Conservation (phyloP, 2,329 filamentous ascomycete genomes). For the Diaporthe batatas region DNA sequence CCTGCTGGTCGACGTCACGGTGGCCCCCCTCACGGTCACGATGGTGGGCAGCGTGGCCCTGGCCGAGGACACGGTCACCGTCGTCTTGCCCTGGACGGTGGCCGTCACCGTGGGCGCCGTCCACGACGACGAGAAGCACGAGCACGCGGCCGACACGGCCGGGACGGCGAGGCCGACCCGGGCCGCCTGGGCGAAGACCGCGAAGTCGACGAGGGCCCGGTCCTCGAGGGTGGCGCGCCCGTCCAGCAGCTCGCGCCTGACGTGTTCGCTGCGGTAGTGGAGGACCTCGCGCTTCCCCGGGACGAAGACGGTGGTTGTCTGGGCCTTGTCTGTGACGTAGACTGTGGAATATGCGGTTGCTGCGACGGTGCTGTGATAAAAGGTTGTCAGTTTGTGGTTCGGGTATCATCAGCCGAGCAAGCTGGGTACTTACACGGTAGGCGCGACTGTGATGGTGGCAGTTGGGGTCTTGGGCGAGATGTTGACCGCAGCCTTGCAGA, state of each 20-base stretch:
- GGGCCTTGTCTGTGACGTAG: conserved; percentile 27
- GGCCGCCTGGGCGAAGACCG: conserved; percentile 6
- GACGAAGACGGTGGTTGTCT: conserved; percentile 32
- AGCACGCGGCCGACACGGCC: conserved; percentile 15
- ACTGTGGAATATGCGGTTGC: conserved; percentile 10
- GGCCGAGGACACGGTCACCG: conserved; percentile 24
- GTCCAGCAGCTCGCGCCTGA: background rate
- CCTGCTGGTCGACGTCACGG: conserved; percentile 29
- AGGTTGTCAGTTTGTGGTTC: background rate
- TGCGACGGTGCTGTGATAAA: conserved; percentile 12
- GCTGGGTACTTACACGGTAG: conserved; percentile 4
- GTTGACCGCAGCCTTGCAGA: conserved; percentile 30
- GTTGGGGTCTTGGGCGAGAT: conserved; percentile 11
- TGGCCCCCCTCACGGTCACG: conserved; percentile 8
- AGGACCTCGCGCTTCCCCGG: conserved; percentile 25
- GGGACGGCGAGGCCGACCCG: background rate
- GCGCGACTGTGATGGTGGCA: conserved; percentile 21
- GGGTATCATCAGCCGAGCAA: too few species aligned
- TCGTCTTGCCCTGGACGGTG: background rate
- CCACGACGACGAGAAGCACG: conserved; percentile 27
- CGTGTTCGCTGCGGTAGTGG: background rate
- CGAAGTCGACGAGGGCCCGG: conserved; percentile 29
- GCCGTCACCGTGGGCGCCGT: conserved; percentile 20
- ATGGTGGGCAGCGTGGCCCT: conserved; percentile 25
- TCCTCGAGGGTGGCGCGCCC: conserved; percentile 19